Evolutionary conservation across 148 eudicot species (phyloP), one percentile per base, ranked within the genome.

Genomic region (Drosera capensis): DNA sequence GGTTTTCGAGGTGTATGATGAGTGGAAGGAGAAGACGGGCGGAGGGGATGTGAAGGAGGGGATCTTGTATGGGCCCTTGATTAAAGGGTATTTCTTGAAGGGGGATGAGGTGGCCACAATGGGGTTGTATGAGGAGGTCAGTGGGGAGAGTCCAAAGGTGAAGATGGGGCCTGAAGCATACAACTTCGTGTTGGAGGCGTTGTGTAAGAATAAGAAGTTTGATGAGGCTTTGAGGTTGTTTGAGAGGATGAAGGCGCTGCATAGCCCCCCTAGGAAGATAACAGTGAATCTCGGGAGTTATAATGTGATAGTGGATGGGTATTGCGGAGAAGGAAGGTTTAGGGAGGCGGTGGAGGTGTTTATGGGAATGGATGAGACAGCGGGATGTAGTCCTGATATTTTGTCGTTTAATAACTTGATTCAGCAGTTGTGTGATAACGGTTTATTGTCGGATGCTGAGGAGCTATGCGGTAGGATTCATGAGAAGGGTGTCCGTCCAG

Each of bases 231-330:
- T 83, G 56, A 71, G 55, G 45, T 44, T 88, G 72, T 88, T 88
- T 64, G 90, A 68, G 56, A 70, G 60, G 62, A 88, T 83, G 80
- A 44, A 68, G 61, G 66, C 21, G 23, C 68, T 72, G 66, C 96
- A 88, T 56, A 72, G 62, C 47, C 90, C 86, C 0, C 96, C 96
- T 0, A 70, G 56, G 52, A 64, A 14, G 48, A 47, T 74, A 52
- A 74, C 65, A 9, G 81, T 83, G 58, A 83, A 88, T 62, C 60
- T 88, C 43, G 94, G 96, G 20, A 88, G 94, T 42, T 88, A 61
- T 56, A 88, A 83, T 64, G 82, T 88, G 30, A 68, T 88, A 67
- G 94, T 67, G 3, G 86, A 88, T 62, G 92, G 90, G 28, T 88
- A 83, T 68, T 83, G 82, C 31, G 64, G 64, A 0, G 62, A 68